phyloP scores from a whole-genome alignment of 2,329 filamentous ascomycete genomes.

The Penicillium decumbens region DNA sequence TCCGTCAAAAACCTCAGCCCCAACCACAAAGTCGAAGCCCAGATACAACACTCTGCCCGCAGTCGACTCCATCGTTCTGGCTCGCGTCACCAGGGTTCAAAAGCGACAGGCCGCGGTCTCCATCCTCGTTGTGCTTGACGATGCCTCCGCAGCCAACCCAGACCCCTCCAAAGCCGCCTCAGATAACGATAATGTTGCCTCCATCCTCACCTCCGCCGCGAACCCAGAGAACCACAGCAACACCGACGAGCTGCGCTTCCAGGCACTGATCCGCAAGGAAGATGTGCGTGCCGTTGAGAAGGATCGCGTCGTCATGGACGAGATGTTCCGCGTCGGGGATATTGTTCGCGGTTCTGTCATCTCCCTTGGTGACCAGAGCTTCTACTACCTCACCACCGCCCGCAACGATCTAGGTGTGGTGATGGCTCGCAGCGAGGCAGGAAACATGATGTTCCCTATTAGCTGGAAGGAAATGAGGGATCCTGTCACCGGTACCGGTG shows the following conservation, averaged over 20 bases:
- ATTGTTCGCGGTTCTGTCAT: constrained; percentile 85
- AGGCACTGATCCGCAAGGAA: constrained; percentile 78
- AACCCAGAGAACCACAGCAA: constrained; percentile 41
- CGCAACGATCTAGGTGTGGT: constrained; percentile 90
- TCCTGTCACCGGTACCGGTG: constrained; percentile 67
- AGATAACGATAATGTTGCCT: constrained; percentile 37
- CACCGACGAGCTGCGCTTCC: constrained; percentile 66
- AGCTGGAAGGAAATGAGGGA: constrained; percentile 96
- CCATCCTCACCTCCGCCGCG: constrained; percentile 37
- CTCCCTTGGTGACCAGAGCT: constrained; percentile 85
- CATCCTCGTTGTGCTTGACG: constrained; percentile 73
- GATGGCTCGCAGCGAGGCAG: constrained; percentile 81
- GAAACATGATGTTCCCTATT: constrained; percentile 86
- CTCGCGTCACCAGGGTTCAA: constrained; percentile 77
- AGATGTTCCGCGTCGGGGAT: constrained; percentile 89
- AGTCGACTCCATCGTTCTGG: constrained; percentile 75
- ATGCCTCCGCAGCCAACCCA: constrained; percentile 18
- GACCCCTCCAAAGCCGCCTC: constrained; percentile 25
- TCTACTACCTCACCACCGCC: constrained; percentile 91
- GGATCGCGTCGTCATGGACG: constrained; percentile 84
- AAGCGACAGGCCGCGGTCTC: constrained; percentile 79
- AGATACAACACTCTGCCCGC: constrained; percentile 73
- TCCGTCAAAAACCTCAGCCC: neutral
- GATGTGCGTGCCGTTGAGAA: constrained; percentile 95
- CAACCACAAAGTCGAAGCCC: constrained; percentile 28